Evolutionary conservation across 495 filamentous ascomycete species (phyloP), one percentile per base, ranked within the genome.

Genomic region (Penicillium bialowiezense): DNA sequence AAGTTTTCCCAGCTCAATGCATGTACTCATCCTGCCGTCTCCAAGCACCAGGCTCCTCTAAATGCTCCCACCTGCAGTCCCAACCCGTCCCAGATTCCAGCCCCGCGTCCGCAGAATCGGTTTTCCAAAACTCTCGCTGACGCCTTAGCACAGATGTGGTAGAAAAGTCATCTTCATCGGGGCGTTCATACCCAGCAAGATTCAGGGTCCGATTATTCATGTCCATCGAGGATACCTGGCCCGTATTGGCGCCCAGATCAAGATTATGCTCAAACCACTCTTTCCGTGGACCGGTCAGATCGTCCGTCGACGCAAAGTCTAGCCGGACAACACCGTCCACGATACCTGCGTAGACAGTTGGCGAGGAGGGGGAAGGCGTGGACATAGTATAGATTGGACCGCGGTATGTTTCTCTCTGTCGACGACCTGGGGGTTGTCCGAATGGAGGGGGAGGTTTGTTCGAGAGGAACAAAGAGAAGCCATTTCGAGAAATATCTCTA

Each of bases 361-460:
- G 72, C 1, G 80, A 84, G 23, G 59, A 65, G 1, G 73, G 56
- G 2, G 81, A 84, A 1, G 82, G 79, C 3, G 75, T 72, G 10
- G 78, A 81, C 59, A 86, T 73, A 36, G 73, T 72, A 51, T 86
- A 86, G 36, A 86, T 73, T 5, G 79, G 71, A n/a, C 64, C 73
- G 40, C 62, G 64, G 58, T 75, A 72, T 35, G 62, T 48, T 6
- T 39, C 47, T 23, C 33, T 48, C 53, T 39, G 50, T 41, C 35
- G 62, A 1, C 56, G 57, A 23, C 39, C 7, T 26, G 31, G 26
- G 23, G 19, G 9, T 24, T 50, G 41, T 14, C 47, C 13, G 26
- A 47, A 18, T 20, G 29, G 26, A 20, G 55, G 50, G 12, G 58
- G 62, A 21, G 51, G 52, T 8, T 29, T 44, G 21, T 64, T 36